A percentile compares a stretch with the other conserved stretches of the same genome.
Evolutionary conservation across 164 flowering plant species (phyloP).

Genomic region (Sextonia rubra): DNA sequence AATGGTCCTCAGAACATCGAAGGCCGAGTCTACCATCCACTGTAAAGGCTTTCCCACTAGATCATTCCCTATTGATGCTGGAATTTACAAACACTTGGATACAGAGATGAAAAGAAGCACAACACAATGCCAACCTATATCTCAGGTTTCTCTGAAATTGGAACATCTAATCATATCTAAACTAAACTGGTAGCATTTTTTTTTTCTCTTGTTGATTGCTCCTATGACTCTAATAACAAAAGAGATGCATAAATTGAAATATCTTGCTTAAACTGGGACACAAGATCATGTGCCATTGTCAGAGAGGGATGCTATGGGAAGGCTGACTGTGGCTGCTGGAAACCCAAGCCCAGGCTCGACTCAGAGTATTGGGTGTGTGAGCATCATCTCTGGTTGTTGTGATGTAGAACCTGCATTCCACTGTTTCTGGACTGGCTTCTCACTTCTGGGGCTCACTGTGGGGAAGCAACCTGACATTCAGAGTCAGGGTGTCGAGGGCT

Average conservation of each 20-base stretch:
- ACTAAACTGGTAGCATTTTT: no score
- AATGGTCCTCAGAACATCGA: no score
- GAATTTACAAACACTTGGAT: no score
- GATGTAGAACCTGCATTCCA: conserved; percentile 21
- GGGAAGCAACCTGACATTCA: conserved; percentile 33
- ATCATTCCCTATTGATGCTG: no score
- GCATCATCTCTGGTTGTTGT: conserved; percentile 34
- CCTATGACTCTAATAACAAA: no score
- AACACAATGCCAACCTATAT: no score
- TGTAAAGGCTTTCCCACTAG: no score
- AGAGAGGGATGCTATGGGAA: conserved; percentile 24
- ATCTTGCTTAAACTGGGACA: background rate
- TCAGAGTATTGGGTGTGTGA: conserved; percentile 67
- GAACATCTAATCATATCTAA: no score
- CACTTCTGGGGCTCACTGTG: conserved; percentile 12
- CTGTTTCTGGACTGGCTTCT: conserved; percentile 50
- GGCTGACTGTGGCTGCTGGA: conserved; percentile 32
- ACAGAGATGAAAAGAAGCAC: no score
- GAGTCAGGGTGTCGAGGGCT: conserved; percentile 91
- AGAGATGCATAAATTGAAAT: background rate
- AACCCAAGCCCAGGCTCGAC: conserved; percentile 48
- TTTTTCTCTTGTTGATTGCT: no score
- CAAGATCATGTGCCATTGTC: conserved; percentile 3
- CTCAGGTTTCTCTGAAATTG: no score
- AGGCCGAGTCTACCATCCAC: no score